Base-by-base conservation (phyloP, 2,329 filamentous ascomycete genomes). In the Curvularia hawaiiensis region DNA sequence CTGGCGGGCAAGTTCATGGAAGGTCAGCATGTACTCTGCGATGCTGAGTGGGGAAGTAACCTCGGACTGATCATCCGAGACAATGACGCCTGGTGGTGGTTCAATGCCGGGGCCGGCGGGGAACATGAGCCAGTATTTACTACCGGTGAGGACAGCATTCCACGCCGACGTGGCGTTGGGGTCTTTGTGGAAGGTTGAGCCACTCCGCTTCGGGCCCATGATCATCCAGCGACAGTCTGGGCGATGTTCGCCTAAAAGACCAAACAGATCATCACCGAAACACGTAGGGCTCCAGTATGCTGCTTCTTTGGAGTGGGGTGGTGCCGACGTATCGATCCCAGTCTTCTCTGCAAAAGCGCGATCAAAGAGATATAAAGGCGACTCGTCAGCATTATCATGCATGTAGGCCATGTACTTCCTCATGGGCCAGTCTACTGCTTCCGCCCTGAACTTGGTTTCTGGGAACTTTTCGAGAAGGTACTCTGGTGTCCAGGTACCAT, bases 51-150 rank as follows among this genome's bases (percentile, higher is more conserved):
- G 95, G 52, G 90, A 92, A 0, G 94, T 98, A 50, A 98, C 93
- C 77, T 98, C 94, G 71, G 91, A 93, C 72, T 91, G 90, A 72
- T 98, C 95, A 39, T 88, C 83, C 4, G 91, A 96, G 41, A 97
- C 91, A 67, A 90, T 96, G 38, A 98, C 93, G 3, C 94, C 94
- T 0, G 94, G 94, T 7, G 95, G 92, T 3, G 88, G 83, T 0
- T 87, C 85, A 6, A 83, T 73, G 18, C 78, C 78, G 1, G 80
- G 75, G 0, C 86, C 86, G 0, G 90, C 89, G 0, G 92, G 92
- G 71, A 98, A 98, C 92, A 98, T 96, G 75, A 98, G 94, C 94
- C 95, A 98, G 81, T 98, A 98, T 73, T 98, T 98, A 33, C 89
- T 86, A 5, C 94, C 95, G 58, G 89, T 87, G 28, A 98, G 81